A percentile compares a stretch with the other conserved stretches of the same genome.
phyloP scores from a whole-genome alignment of 2,329 filamentous ascomycete genomes.

The Chaetomiaceae sp. region DNA sequence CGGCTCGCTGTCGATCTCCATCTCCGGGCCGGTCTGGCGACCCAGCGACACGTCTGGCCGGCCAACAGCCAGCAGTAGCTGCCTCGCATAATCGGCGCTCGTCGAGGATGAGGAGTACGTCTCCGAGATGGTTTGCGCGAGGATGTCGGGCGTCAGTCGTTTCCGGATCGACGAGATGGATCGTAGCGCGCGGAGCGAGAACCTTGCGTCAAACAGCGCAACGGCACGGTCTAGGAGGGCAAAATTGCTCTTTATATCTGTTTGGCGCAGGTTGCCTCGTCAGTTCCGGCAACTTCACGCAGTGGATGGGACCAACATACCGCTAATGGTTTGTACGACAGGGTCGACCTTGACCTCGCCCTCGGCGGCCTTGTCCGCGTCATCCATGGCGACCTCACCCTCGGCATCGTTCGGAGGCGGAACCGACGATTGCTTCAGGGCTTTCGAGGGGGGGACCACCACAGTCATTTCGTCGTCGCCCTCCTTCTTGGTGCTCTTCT shows the following conservation, averaged over 20 bases:
- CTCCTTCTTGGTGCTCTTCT: constrained; percentile 60
- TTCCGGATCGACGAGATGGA: constrained; percentile 96
- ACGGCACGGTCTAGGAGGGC: constrained; percentile 87
- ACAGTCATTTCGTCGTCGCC: constrained; percentile 76
- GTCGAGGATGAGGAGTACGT: constrained; percentile 60
- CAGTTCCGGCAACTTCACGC: not conserved
- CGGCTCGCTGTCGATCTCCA: constrained; percentile 64
- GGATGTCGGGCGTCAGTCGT: constrained; percentile 73
- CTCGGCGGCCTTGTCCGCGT: constrained; percentile 43
- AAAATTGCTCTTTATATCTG: constrained; percentile 95
- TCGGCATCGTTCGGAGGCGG: constrained; percentile 55
- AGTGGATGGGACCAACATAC: constrained; percentile 35
- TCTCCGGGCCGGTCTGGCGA: constrained; percentile 53
- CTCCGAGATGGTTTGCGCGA: constrained; percentile 73
- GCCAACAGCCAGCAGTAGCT: constrained; percentile 63
- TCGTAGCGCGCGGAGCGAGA: constrained; percentile 86
- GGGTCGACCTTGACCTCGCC: constrained; percentile 54
- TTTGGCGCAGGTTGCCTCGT: not conserved
- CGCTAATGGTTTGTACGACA: constrained; percentile 52
- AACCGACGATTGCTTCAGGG: constrained; percentile 50
- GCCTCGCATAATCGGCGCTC: constrained; percentile 60
- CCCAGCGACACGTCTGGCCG: constrained; percentile 60
- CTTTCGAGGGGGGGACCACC: constrained; percentile 68
- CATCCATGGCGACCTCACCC: constrained; percentile 67
- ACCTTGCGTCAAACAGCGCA: constrained; percentile 86